A percentile compares a stretch with the other conserved stretches of the same genome.
These are phyloP conservation scores for Epichloe uncinata DNA, from an alignment of 2,329 filamentous ascomycete species.

Conservation along the genomic window DNA sequence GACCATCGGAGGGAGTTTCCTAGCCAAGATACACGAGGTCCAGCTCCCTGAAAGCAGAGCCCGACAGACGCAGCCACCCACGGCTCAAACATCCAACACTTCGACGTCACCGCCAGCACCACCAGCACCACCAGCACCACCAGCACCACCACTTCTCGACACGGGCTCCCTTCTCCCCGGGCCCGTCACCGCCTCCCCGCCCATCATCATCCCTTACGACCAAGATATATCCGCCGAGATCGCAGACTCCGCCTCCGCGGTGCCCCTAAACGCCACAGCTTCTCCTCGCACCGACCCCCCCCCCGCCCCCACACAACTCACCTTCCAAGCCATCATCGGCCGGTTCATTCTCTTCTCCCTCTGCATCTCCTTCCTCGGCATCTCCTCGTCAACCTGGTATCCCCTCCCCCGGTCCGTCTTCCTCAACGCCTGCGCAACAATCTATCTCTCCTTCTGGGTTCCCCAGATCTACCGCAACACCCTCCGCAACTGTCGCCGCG, in stretches of 20 bases:
- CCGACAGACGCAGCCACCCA: constrained; percentile 23
- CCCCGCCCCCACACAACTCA: constrained; percentile 15
- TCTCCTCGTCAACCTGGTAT: constrained; percentile 49
- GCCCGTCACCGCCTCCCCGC: constrained; percentile 27
- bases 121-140: background rate
- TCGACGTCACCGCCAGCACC: background rate
- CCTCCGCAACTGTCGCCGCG: constrained; percentile 80
- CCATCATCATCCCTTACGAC: constrained; percentile 49
- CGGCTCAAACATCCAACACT: background rate
- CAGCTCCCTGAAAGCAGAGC: constrained; percentile 42
- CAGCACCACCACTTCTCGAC: constrained; percentile 10
- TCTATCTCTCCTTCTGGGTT: constrained; percentile 81
- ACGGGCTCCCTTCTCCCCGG: constrained; percentile 21
- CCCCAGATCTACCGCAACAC: constrained; percentile 88
- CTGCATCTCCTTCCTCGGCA: constrained; percentile 42
- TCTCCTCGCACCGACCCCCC: constrained; percentile 14
- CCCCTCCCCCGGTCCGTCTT: constrained; percentile 40
- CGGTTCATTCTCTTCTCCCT: constrained; percentile 44
- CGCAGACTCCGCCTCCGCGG: constrained; percentile 26
- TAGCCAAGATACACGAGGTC: constrained; percentile 46
- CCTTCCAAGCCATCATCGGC: constrained; percentile 43
- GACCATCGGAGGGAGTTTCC: constrained; percentile 42
- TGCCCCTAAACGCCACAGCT: constrained; percentile 14
- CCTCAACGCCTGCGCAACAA: constrained; percentile 50
- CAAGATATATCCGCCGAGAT: constrained; percentile 52